Base-by-base conservation (phyloP, 2,329 filamentous ascomycete genomes). In the Dactylella cylindrospora region DNA sequence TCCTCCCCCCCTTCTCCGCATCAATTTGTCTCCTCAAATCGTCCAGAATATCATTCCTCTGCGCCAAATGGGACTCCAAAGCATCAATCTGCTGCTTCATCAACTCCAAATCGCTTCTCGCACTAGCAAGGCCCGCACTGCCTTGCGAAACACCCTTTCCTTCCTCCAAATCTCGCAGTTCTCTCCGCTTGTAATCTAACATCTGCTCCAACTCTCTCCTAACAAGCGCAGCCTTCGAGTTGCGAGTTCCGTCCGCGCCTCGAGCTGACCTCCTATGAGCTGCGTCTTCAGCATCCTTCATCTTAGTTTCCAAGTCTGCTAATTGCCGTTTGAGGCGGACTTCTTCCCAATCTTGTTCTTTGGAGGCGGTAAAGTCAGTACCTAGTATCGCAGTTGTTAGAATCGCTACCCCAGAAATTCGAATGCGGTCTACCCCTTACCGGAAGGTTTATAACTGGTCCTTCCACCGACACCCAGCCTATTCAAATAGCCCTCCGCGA, bases 61-160 rank as follows among this genome's bases (percentile, higher is more conserved):
- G 83, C 69, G 82, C 79, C 70, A 96, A 75, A 77, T 98, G 93
- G 64, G 78, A 76, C 76, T 95, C 90, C 67, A 98, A 73, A 0
- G 90, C 90, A 67, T 96, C 90, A 1, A 98, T 84, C 77, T 98
- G 91, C 74, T 97, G 91, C 70, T 82, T 85, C n/a, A 98, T 88
- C 38, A 88, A 87, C 69, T 86, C 81, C 71, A 98, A 80, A 74
- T 98, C 93, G 29, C 95, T 90, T 55, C 82, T 77, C 33, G 96
- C 83, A 29, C 84, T 83, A 3, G 51, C 51, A 62, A 97, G 72
- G 64, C 80, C 81, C 65, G 84, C 82, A 0, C 88, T 90, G 5
- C 80, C 81, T 70, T 84, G 83, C 45, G 77, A 82, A 75, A 79
- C 84, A 65, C 81, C 84, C 50, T 81, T 79, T 23, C 86, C 87